Base-by-base conservation (phyloP, 345 rosid genomes). In the Murraya koenigii region DNA sequence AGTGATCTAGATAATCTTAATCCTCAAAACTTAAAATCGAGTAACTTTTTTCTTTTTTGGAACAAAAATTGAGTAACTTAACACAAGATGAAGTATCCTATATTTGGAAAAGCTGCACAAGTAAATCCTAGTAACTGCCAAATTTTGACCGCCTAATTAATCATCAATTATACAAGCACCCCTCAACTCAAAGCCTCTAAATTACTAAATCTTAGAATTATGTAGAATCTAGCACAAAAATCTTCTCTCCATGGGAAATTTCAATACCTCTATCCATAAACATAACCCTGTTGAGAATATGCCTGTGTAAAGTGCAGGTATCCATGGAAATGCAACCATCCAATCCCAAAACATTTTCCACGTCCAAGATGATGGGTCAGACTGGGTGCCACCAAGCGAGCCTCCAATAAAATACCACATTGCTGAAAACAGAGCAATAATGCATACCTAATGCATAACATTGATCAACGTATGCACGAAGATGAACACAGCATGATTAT, bases 211-310 rank as follows among this genome's bases (percentile, higher is more conserved):
- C 47, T 14, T 22, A 56, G 32, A 71, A 52, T 20, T 55, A 60
- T 73, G n/a, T 23, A 60, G 26, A 60, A 72, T 36, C 56, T 39
- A 22, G 23, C 13, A 36, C 17, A 19, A 56, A 54, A 52, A 20
- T 54, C 6, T 2, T 47, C 69, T 77, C n/a, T 11, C 28, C 49
- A 61, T 2, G 3, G 72, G 38, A 14, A 20, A 20, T 28, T 68
- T 66, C 66, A 79, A 39, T 83, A 87, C 92, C 97, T 92, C 90
- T 77, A 89, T 77, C 91, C 89, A 90, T 66, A 92, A 80, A 77
- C 91, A 89, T 69, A 90, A 72, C 47, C 87, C 85, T 7, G 91
- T 86, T 25, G 91, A 90, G 83, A 92, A 84, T 52, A 86, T 14
- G 78, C 92, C 88, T 0, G 92, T 84, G 76, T 87, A 90, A 60